phyloP scores from a whole-genome alignment of 345 rosid genomes.

The Acer yangbiense region DNA sequence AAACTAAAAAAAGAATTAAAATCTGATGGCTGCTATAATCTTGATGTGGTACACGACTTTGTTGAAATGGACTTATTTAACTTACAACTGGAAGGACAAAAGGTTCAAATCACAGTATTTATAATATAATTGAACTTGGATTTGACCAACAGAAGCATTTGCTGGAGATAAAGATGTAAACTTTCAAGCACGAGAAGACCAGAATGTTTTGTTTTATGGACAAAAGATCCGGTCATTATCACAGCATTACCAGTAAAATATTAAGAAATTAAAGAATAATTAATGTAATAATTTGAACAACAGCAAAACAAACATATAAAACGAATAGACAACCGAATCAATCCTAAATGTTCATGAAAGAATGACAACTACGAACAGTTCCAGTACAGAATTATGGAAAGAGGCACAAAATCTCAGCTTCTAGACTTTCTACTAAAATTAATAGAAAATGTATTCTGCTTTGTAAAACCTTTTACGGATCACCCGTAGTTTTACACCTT shows the following conservation, averaged over 20 bases:
- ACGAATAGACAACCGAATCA: background rate
- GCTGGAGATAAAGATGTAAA: conserved; percentile 12
- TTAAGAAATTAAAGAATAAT: background rate
- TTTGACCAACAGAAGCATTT: conserved; percentile 13
- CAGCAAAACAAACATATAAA: background rate
- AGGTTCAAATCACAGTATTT: background rate
- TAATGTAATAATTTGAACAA: background rate
- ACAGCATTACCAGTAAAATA: background rate
- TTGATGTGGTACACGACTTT: conserved; percentile 22
- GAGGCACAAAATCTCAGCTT: background rate
- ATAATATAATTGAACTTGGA: conserved; percentile 10
- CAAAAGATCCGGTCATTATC: background rate
- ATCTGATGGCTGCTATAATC: conserved; percentile 3
- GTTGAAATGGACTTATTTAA: conserved; percentile 19
- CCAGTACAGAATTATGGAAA: background rate
- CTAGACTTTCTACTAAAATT: background rate
- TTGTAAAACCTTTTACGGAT: background rate
- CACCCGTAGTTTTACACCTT: background rate
- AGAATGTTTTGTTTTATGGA: background rate
- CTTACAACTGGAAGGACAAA: conserved; percentile 5
- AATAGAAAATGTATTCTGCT: background rate
- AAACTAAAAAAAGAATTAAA: conserved; percentile 7
- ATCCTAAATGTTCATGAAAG: conserved; percentile 2
- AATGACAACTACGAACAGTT: background rate
- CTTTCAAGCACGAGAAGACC: background rate